Percentiles rank a stretch among this genome's conserved stretches.
Evolutionary conservation across 495 filamentous ascomycete genomes (phyloP).

Genomic region (Cercophora sp.): DNA sequence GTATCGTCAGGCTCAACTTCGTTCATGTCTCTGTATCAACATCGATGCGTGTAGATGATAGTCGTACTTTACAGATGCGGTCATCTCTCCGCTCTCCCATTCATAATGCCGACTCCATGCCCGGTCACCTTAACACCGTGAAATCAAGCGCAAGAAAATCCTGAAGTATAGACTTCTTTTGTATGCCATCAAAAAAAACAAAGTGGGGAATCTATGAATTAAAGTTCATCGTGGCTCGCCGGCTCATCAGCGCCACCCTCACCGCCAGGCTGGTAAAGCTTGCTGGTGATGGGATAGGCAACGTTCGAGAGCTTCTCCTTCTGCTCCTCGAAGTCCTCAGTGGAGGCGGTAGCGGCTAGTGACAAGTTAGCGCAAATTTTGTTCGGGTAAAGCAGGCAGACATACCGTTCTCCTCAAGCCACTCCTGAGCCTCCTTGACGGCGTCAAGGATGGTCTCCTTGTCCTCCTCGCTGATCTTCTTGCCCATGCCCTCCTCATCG

Average conservation of each 20-base stretch:
- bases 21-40: constrained; percentile 17
- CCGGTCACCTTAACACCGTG: constrained; percentile 19
- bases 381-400: neutral
- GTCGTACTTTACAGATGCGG: constrained; percentile 13
- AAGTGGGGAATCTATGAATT: constrained; percentile 47
- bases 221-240: constrained; percentile 84
- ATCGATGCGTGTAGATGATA: constrained; percentile 8
- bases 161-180: constrained; percentile 20
- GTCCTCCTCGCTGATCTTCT: constrained; percentile 97
- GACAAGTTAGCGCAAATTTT: constrained; percentile 19
- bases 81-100: neutral
- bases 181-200: constrained; percentile 22
- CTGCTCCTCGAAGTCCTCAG: constrained; percentile 98
- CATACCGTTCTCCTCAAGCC: constrained; percentile 85
- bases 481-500: constrained; percentile 90
- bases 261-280: constrained; percentile 69
- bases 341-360: constrained; percentile 65
- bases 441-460: constrained; percentile 96
- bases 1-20: too few relatives aligned
- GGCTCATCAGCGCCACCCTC: constrained; percentile 70
- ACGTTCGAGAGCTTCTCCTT: constrained; percentile 97
- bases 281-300: constrained; percentile 98
- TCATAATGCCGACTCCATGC: constrained; percentile 19
- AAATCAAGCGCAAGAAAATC: constrained; percentile 9
- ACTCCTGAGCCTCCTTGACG: constrained; percentile 95